phyloP scores from a whole-genome alignment of 1,139 yeast species.

The Blastobotrys capitulatus region DNA sequence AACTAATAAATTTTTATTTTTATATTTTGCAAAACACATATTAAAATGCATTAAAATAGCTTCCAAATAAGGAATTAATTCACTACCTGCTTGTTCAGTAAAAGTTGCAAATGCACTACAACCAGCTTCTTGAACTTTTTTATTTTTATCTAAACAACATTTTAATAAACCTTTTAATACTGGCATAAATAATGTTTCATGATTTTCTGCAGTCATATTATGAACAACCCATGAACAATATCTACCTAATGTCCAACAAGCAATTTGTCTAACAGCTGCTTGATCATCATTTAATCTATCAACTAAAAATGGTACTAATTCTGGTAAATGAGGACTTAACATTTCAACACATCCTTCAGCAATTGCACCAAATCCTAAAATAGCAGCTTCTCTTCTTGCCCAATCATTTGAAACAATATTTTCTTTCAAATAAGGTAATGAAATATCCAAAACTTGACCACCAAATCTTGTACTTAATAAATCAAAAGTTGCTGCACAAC shows the following conservation, averaged over 20 bases:
- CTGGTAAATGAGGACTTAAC: slow-evolving; percentile 68
- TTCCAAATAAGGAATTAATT: slow-evolving; percentile 53
- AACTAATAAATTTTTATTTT: slow-evolving; percentile 72
- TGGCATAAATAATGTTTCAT: slow-evolving; percentile 65
- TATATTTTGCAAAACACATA: slow-evolving; percentile 69
- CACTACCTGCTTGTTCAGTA: slow-evolving; percentile 67
- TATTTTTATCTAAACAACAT: slow-evolving; percentile 75
- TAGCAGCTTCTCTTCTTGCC: slow-evolving; percentile 91
- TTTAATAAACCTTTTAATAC: slow-evolving; percentile 70
- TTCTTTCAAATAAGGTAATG: slow-evolving; percentile 72
- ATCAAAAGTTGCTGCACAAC: slow-evolving; percentile 91
- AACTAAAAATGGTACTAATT: slow-evolving; percentile 77
- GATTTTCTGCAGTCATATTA: slow-evolving; percentile 51
- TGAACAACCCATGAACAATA: slow-evolving; percentile 69
- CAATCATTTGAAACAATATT: slow-evolving; percentile 66
- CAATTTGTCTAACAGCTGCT: slow-evolving; percentile 83
- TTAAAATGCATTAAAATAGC: slow-evolving; percentile 66
- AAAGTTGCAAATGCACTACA: slow-evolving; percentile 81
- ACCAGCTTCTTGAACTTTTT: slow-evolving; percentile 92
- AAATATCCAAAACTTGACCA: slow-evolving; percentile 55
- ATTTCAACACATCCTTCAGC: slow-evolving; percentile 80
- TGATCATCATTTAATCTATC: slow-evolving; percentile 70
- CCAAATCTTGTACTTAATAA: slow-evolving; percentile 68
- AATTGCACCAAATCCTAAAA: slow-evolving; percentile 91
- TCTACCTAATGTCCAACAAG: slow-evolving; percentile 93